Conservation (phyloP, 495 filamentous ascomycete species). For the Neurospora sp. region DNA sequence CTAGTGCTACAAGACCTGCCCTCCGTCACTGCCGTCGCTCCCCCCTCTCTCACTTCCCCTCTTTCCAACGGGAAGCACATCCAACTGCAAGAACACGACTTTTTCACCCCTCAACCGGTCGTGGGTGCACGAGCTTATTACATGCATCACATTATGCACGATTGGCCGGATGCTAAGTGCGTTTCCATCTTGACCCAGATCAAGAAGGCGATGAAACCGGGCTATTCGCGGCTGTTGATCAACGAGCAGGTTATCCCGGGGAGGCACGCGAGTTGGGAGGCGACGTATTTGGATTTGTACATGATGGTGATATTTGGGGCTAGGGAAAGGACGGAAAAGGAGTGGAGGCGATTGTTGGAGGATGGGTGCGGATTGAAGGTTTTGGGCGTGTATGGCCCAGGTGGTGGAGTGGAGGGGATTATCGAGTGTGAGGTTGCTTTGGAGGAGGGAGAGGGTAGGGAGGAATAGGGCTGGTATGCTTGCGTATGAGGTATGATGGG, state of each 20-base stretch:
- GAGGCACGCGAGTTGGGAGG: conserved; percentile 29
- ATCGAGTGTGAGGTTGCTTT: conserved; percentile 28
- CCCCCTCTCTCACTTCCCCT: conserved; percentile 1
- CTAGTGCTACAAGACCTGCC: conserved; percentile 41
- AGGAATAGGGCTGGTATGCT: background rate
- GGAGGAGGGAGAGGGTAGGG: background rate
- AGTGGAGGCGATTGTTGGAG: conserved; percentile 15
- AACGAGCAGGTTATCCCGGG: conserved; percentile 44
- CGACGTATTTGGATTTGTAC: conserved; percentile 28
- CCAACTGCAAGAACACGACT: conserved; percentile 24
- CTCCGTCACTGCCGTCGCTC: conserved; percentile 21
- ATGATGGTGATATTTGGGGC: conserved; percentile 15
- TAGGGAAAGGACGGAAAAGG: conserved; percentile 18
- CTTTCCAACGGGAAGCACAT: conserved; percentile 9
- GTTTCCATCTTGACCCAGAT: conserved; percentile 27
- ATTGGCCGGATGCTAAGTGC: conserved; percentile 36
- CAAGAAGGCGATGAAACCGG: conserved; percentile 30
- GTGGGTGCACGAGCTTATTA: conserved; percentile 37
- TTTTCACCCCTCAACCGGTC: conserved; percentile 30
- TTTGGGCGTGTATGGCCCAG: conserved; percentile 21
- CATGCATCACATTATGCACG: conserved; percentile 36
- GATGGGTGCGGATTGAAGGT: conserved; percentile 28
- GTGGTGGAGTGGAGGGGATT: conserved; percentile 27
- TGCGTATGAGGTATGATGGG: no score
- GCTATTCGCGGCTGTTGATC: conserved; percentile 38